Evolutionary conservation across 495 filamentous ascomycete genomes (phyloP), one percentile per base, ranked within the genome.

Genomic region (Neurospora sp.): DNA sequence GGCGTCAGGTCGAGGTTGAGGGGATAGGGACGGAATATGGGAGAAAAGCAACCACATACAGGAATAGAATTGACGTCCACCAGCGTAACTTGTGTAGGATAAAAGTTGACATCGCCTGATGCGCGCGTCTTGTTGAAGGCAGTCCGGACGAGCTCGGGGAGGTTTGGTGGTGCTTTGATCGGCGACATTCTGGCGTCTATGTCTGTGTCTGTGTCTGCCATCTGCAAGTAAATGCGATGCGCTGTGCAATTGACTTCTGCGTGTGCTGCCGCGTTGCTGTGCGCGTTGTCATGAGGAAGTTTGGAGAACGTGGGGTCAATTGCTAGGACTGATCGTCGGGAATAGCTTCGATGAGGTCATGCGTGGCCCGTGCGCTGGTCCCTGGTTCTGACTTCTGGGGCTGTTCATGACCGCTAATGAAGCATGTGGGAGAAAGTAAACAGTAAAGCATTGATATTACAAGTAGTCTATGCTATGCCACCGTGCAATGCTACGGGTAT

Each of bases 31-130:
- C 31, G 31, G 31, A 18, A 41, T 7, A 16, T 11, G 11, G 69
- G 35, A 38, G n/a, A 16, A 37, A 35, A 14, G 39, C 1, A 54
- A 20, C 0, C 23, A 70, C 72, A 39, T 78, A 91, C 89, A 4
- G 88, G 84, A 37, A 91, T 81, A 20, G 86, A 88, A 73, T 84
- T 82, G 6, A 85, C 80, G 72, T 83, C 81, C 46, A 92, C 75
- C 72, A 89, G 81, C 14, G 86, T 80, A 38, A 90, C 84, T 70
- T 91, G 84, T 2, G 89, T 90, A 20, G 85, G 81, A 70, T 88
- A 91, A 78, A 90, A 91, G 27, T 84, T 79, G 23, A 92, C 82
- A 73, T 88, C 84, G 23, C 87, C 86, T 59, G 77, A 83, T 35
- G 85, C 83, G 75, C 83, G 85, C 59, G 90, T 89, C 20, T 84